These are phyloP conservation scores for Neonectria ditissima DNA, from an alignment of 2,329 filamentous ascomycete species.

Conservation along the genomic window DNA sequence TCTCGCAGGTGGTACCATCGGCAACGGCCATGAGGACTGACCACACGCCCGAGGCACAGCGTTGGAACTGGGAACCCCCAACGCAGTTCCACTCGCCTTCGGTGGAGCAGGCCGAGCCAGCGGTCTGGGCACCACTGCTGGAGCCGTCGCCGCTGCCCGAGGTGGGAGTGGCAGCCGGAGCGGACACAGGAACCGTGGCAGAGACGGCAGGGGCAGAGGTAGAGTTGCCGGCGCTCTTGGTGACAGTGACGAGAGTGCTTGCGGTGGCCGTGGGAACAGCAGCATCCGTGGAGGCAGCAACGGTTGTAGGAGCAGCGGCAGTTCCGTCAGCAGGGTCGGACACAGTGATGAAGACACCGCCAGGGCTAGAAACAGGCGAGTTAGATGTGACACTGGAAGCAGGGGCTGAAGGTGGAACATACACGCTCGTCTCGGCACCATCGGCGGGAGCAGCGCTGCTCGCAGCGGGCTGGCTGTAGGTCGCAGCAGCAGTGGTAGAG, in stretches of 20 bases:
- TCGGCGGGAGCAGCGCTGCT: conserved; percentile 36
- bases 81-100: conserved; percentile 72
- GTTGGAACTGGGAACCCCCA: conserved; percentile 67
- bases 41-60: conserved; percentile 71
- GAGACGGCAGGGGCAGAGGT: conserved; percentile 30
- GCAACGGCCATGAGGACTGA: conserved; percentile 62
- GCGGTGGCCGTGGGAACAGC: conserved; percentile 17
- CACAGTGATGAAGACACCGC: conserved; percentile 58
- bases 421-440: conserved; percentile 41
- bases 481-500: conserved; percentile 29
- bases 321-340: conserved; percentile 38
- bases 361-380: conserved; percentile 49
- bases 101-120: conserved; percentile 59
- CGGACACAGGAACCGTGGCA: conserved; percentile 24
- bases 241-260: conserved; percentile 41
- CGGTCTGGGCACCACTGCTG: conserved; percentile 46
- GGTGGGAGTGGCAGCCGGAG: conserved; percentile 31
- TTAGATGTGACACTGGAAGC: conserved; percentile 18
- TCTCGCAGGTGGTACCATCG: conserved; percentile 63
- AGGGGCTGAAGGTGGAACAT: conserved; percentile 35
- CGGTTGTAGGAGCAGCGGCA: conserved; percentile 36
- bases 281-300: conserved; percentile 15
- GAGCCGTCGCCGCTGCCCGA: conserved; percentile 38
- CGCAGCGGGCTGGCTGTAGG: conserved; percentile 39
- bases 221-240: conserved; percentile 37